phyloP scores from a whole-genome alignment of 2,329 filamentous ascomycete genomes.

The Amphichorda felina region DNA sequence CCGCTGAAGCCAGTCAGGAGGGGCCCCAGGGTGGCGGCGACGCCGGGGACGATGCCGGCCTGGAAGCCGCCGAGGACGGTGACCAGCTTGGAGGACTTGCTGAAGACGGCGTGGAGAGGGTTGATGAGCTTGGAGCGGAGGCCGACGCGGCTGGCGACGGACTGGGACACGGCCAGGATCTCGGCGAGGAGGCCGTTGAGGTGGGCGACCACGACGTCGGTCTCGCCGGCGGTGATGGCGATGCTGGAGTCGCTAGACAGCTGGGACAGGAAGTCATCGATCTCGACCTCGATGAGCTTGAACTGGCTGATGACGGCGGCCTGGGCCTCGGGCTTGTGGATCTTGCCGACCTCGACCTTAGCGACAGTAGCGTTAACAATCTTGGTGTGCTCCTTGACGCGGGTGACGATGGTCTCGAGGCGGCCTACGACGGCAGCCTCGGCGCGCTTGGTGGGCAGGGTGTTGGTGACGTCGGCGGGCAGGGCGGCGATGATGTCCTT shows the following conservation, averaged over 20 bases:
- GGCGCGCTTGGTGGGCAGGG: background rate
- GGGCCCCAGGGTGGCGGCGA: conserved; percentile 12
- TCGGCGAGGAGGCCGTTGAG: conserved; percentile 11
- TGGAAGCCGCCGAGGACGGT: conserved; percentile 11
- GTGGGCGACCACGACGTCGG: conserved; percentile 10
- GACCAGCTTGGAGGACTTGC: conserved; percentile 12
- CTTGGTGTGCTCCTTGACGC: conserved; percentile 3
- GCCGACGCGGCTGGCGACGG: conserved; percentile 10
- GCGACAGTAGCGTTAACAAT: conserved; percentile 4
- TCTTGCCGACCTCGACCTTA: conserved; percentile 9
- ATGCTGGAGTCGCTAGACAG: conserved; percentile 10
- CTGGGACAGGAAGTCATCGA: conserved; percentile 10
- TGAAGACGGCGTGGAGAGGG: conserved; percentile 15
- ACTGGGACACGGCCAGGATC: background rate
- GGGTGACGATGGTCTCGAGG: background rate
- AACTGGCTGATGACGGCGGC: background rate
- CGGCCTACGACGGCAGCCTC: background rate
- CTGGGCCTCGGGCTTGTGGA: conserved; percentile 11
- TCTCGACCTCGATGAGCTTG: conserved; percentile 6
- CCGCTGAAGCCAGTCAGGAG: conserved; percentile 13
- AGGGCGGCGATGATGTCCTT: conserved; percentile 2
- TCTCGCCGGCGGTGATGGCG: conserved; percentile 8
- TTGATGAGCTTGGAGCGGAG: conserved; percentile 10
- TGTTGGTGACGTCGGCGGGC: background rate
- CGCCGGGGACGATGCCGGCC: conserved; percentile 10